Evolutionary conservation across 495 filamentous ascomycete species (phyloP).

Genomic region (Hypoxylon perforatum): DNA sequence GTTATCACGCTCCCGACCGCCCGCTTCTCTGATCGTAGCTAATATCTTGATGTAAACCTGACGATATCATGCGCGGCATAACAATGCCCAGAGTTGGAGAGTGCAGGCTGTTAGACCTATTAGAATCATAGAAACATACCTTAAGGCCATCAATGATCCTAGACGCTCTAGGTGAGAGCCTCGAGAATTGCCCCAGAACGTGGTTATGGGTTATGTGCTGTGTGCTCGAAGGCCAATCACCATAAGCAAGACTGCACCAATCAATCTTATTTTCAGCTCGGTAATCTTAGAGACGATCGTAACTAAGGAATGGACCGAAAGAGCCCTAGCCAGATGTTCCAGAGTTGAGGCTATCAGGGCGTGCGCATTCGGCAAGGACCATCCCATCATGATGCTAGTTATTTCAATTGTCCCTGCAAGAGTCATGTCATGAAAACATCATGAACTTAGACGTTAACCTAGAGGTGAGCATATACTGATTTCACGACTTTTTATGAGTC

Average conservation of each 20-base stretch:
- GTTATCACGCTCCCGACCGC: not conserved
- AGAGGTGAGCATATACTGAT: no score
- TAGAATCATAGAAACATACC: not conserved
- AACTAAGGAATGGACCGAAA: not conserved
- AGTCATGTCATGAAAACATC: not conserved
- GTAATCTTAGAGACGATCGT: no score
- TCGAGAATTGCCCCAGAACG: no score
- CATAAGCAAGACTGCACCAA: no score
- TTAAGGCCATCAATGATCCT: not conserved
- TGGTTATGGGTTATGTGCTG: no score
- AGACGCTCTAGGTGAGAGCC: not conserved
- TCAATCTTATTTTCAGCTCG: no score
- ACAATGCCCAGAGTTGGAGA: not conserved
- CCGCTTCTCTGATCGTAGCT: not conserved
- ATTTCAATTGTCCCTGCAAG: no score
- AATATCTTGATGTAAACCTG: constrained; percentile 21
- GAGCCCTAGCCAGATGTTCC: no score
- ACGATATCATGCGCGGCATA: not conserved
- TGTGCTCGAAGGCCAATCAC: no score
- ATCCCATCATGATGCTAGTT: not conserved
- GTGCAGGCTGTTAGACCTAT: not conserved
- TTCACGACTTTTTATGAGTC: no score
- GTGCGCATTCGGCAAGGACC: not conserved
- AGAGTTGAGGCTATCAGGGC: no score
- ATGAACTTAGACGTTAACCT: no score